Evolutionary conservation across 2,329 filamentous ascomycete species (phyloP).

Genomic region (Verticillium nubilum): DNA sequence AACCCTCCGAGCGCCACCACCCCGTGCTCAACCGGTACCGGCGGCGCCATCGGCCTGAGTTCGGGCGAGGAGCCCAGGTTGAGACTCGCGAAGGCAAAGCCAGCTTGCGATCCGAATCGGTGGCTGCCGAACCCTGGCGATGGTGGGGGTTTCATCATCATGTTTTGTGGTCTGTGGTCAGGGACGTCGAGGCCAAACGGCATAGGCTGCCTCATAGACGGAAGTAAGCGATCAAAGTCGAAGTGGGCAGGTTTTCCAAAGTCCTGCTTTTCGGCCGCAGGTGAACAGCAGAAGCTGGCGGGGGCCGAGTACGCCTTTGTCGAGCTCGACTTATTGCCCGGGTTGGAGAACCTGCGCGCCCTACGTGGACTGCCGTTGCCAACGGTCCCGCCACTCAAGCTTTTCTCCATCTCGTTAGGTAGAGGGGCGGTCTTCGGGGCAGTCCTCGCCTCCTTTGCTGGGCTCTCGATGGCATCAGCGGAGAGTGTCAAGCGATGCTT

Average conservation of each 20-base stretch:
- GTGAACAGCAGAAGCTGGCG: conserved; percentile 55
- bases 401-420: conserved; percentile 45
- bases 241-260: conserved; percentile 33
- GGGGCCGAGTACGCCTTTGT: conserved; percentile 64
- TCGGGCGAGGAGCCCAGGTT: conserved; percentile 18
- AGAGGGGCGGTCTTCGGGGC: conserved; percentile 51
- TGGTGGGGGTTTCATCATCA: conserved; percentile 30
- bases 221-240: conserved; percentile 25
- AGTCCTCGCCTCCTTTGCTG: conserved; percentile 52
- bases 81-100: conserved; percentile 37
- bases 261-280: conserved; percentile 37
- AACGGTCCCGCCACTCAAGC: conserved; percentile 31
- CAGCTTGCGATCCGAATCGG: conserved; percentile 29
- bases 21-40: conserved; percentile 23
- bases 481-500: conserved; percentile 58
- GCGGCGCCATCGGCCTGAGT: conserved; percentile 9
- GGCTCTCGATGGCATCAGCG: conserved; percentile 48
- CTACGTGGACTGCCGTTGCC: conserved; percentile 37
- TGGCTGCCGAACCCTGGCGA: conserved; percentile 39
- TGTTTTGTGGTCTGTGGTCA: neutral
- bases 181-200: conserved; percentile 2
- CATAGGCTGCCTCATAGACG: conserved; percentile 18
- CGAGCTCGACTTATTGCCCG: conserved; percentile 41
- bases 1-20: conserved; percentile 26
- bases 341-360: conserved; percentile 47